Conservation (phyloP, 2,329 filamentous ascomycete genomes). For the Epichloe uncinata region DNA sequence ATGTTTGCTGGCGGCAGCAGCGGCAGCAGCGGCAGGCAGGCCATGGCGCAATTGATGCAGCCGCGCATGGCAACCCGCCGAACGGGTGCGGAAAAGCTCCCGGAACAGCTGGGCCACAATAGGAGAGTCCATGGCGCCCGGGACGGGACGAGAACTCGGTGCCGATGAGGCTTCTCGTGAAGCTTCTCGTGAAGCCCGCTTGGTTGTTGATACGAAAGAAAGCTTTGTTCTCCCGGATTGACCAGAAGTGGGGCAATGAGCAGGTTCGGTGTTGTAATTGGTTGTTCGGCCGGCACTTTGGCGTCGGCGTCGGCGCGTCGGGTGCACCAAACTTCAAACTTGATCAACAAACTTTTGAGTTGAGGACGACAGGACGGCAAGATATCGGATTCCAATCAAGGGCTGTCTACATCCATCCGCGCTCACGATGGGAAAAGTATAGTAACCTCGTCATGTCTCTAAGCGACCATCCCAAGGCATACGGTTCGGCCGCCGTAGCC, state of each 20-base stretch:
- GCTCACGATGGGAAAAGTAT: not conserved
- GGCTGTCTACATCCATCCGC: not conserved
- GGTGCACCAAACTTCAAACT: no score
- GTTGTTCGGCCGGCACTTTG: not conserved
- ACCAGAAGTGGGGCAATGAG: not conserved
- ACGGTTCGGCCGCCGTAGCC: conserved; percentile 51
- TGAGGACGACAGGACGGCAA: no score
- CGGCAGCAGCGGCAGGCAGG: not conserved
- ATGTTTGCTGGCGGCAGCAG: not conserved
- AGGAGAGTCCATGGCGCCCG: conserved; percentile 61
- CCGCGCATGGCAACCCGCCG: conserved; percentile 21
- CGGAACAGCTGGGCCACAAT: conserved; percentile 67
- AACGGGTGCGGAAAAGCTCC: conserved; percentile 62
- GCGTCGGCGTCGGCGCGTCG: no score
- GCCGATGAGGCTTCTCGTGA: no score
- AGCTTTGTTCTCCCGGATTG: not conserved
- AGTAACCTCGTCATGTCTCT: conserved; percentile 36
- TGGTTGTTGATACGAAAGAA: not conserved
- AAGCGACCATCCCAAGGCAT: conserved; percentile 46
- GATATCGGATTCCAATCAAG: not conserved
- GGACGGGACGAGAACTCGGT: not conserved
- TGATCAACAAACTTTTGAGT: no score
- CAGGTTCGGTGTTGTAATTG: not conserved
- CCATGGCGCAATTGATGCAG: not conserved
- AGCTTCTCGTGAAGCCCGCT: not conserved